Evolutionary conservation across 495 filamentous ascomycete species (phyloP).

Genomic region (Penicillium waksmanii): DNA sequence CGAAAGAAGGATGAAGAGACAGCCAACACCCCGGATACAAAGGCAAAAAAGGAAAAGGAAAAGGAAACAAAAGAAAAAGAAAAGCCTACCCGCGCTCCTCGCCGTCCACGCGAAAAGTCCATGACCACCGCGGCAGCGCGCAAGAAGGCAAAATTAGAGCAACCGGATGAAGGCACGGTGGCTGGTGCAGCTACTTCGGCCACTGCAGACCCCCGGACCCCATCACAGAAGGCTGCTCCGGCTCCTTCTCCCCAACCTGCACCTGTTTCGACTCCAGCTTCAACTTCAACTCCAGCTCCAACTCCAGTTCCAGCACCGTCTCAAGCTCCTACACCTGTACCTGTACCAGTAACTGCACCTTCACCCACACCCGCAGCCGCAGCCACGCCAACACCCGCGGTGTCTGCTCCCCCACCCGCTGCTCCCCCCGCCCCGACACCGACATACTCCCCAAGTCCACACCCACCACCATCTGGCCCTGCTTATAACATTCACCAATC

Average conservation of each 20-base stretch:
- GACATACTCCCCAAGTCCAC: constrained; percentile 21
- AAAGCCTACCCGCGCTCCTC: constrained; percentile 42
- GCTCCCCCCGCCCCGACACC: constrained; percentile 20
- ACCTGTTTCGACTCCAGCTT: neutral
- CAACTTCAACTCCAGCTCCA: constrained; percentile 1
- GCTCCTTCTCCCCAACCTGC: neutral
- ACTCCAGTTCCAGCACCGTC: constrained; percentile 16
- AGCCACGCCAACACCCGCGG: constrained; percentile 24
- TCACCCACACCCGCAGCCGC: constrained; percentile 12
- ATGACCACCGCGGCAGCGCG: constrained; percentile 37
- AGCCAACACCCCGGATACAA: constrained; percentile 24
- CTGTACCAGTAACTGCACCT: constrained; percentile 16
- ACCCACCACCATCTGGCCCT: constrained; percentile 27
- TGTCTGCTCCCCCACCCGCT: constrained; percentile 22
- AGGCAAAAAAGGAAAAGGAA: constrained; percentile 36
- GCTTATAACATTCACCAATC: constrained; percentile 27
- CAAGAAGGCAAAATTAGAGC: constrained; percentile 54
- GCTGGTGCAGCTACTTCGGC: constrained; percentile 7
- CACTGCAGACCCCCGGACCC: constrained; percentile 1
- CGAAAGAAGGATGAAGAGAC: constrained; percentile 49
- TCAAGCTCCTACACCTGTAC: constrained; percentile 17
- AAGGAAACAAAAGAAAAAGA: constrained; percentile 38
- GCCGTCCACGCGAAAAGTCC: constrained; percentile 47
- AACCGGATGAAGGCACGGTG: constrained; percentile 24
- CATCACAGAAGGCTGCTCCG: neutral